phyloP scores from a whole-genome alignment of 2,329 filamentous ascomycete genomes.

The Cladosporium sphaerospermum region DNA sequence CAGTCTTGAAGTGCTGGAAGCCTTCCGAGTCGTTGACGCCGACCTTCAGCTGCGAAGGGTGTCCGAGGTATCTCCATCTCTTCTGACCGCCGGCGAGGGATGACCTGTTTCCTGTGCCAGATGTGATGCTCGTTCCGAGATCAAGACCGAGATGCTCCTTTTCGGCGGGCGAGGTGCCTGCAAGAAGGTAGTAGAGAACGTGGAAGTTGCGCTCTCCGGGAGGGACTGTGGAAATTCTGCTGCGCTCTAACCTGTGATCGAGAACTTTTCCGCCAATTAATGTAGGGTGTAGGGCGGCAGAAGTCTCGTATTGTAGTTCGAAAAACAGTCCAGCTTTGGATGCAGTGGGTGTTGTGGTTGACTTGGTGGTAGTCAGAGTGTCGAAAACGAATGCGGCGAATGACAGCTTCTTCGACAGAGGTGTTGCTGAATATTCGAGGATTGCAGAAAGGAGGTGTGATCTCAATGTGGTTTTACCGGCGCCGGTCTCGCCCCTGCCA shows the following conservation, averaged over 20 bases:
- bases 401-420: conserved; percentile 86
- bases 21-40: conserved; percentile 94
- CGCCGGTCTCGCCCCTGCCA: conserved; percentile 81
- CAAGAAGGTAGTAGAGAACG: conserved; percentile 87
- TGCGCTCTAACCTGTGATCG: conserved; percentile 87
- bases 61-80: conserved; percentile 92
- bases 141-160: conserved; percentile 75
- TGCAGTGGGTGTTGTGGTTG: conserved; percentile 86
- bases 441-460: conserved; percentile 82
- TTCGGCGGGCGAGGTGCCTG: conserved; percentile 84
- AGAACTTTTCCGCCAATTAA: conserved; percentile 91
- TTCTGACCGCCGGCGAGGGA: conserved; percentile 57
- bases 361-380: conserved; percentile 93
- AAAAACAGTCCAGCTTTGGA: conserved; percentile 94
- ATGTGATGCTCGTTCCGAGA: conserved; percentile 35
- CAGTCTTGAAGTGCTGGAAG: conserved; percentile 96
- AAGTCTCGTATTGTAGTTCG: conserved; percentile 93
- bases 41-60: conserved; percentile 93
- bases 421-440: conserved; percentile 84
- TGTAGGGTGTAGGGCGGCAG: conserved; percentile 73
- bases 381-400: conserved; percentile 95
- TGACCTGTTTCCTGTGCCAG: conserved; percentile 51
- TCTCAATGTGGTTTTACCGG: conserved; percentile 91
- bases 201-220: conserved; percentile 97
- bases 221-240: conserved; percentile 82